A percentile compares a stretch with the other conserved stretches of the same genome.
Conservation (phyloP, 179 eudicot species). For the Beta lomatogona region DNA sequence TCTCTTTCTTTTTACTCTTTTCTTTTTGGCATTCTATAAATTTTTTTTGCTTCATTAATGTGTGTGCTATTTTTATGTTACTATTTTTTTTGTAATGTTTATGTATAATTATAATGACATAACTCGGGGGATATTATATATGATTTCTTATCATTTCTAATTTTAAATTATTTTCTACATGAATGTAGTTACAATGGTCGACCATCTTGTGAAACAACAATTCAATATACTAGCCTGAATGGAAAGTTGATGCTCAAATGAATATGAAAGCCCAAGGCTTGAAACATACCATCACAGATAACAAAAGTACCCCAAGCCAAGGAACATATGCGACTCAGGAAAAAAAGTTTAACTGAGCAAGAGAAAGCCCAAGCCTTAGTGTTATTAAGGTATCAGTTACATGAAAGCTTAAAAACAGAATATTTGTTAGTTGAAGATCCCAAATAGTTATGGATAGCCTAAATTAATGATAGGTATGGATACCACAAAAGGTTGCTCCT, state of each 20-base stretch:
- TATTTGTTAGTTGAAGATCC: constrained; percentile 12
- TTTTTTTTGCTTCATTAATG: too few species aligned
- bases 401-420: constrained; percentile 11
- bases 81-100: too few species aligned
- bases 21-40: too few species aligned
- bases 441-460: constrained; percentile 13
- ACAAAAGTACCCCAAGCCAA: not conserved
- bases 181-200: too few species aligned
- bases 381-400: constrained; percentile 8
- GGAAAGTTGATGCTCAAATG: not conserved
- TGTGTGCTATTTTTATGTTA: too few species aligned
- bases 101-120: too few species aligned
- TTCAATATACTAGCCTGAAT: not conserved
- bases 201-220: not conserved
- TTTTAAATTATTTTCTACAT: too few species aligned
- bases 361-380: not conserved
- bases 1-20: too few species aligned
- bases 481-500: not conserved
- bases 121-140: too few species aligned
- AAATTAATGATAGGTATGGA: not conserved
- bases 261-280: not conserved
- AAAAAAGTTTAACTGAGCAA: not conserved
- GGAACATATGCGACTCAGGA: too few species aligned
- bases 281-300: not conserved
- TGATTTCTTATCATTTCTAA: too few species aligned